Base-by-base conservation (phyloP, 768 basidiomycete species). In the Dentipellis fragilis region DNA sequence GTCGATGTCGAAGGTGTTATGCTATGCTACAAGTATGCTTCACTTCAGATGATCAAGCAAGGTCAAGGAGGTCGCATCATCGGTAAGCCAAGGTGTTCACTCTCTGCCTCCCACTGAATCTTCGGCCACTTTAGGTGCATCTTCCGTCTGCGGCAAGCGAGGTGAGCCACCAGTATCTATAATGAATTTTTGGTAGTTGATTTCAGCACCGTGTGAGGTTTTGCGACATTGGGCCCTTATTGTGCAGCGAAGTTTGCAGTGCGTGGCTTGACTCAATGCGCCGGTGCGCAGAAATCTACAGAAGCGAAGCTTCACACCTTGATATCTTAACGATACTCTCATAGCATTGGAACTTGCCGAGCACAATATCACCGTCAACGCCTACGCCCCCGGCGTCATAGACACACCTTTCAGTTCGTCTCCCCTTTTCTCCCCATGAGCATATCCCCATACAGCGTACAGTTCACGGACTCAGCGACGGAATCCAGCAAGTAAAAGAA, bases 211-310 rank as follows among this genome's bases (percentile, higher is more conserved):
- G 6, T 6, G 29, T 29, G 29, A 45, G 42, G 42, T 14, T 45
- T 57, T 22, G 58, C 55, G 46, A 21, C 52, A 17, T 16, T 61
- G 5, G 14, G 57, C 49, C 62, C 67, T 1, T 72, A 72, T 50
- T 55, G 51, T 21, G 65, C 68, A 2, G 63, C 64, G 14, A 72
- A 72, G 54, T 70, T 68, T 42, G 69, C 59, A 10, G 58, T 69
- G 45, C 57, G 68, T 1, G 68, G 57, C 3, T 46, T 70, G 29
- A 70, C 68, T 3, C 69, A 69, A 38, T 51, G 48, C 54, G 60
- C 61, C 6, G 60, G 60, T 62, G 42, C 17, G 58, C n/a, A 19
- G 50, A 36, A 22, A 1, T 38, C 47, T 34, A 42, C 10, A 45
- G 19, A 3, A n/a, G n/a, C 19, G 3, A 16, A 16, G 11, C 19